phyloP scores from a whole-genome alignment of 1,284 basidiomycete genomes.

The Coriolopsis trogii region DNA sequence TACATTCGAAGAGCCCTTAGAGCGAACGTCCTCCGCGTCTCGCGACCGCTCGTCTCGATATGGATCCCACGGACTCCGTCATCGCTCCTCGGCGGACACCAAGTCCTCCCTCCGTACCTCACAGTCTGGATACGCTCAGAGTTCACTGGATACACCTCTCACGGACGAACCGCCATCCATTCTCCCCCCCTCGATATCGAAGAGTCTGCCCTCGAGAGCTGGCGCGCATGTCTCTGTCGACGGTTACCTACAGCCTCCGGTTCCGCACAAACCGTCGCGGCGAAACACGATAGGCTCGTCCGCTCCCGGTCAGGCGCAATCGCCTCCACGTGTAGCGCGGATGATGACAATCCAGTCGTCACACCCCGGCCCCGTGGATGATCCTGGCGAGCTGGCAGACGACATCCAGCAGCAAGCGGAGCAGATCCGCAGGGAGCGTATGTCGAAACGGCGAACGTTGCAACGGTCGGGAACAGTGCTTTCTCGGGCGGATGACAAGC shows the following conservation, averaged over 20 bases:
- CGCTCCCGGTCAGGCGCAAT: conserved; percentile 10
- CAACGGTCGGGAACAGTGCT: conserved; percentile 39
- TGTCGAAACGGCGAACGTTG: conserved; percentile 61
- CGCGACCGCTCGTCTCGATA: conserved; percentile 24
- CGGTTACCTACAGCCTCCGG: conserved; percentile 54
- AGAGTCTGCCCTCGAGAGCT: conserved; percentile 17
- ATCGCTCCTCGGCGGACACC: conserved; percentile 53
- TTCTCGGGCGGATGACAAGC: conserved; percentile 45
- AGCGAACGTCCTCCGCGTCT: conserved; percentile 31
- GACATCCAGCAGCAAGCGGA: conserved; percentile 87
- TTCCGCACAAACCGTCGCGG: conserved; percentile 47
- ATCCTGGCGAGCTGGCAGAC: conserved; percentile 41
- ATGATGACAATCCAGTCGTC: conserved; percentile 25
- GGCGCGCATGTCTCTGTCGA: conserved; percentile 44
- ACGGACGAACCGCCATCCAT: conserved; percentile 23
- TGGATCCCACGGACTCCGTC: conserved; percentile 23
- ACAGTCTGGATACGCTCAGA: conserved; percentile 20
- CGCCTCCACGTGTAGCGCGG: conserved; percentile 25
- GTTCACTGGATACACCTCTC: conserved; percentile 23
- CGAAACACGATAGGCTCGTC: conserved; percentile 52
- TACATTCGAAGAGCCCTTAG: conserved; percentile 40
- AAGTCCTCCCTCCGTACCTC: conserved; percentile 42
- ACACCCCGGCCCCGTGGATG: conserved; percentile 28
- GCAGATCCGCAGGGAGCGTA: conserved; percentile 76
- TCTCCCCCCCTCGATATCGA: conserved; percentile 6